Conservation (phyloP, 2,329 filamentous ascomycete genomes). For the Cadophora sp. region DNA sequence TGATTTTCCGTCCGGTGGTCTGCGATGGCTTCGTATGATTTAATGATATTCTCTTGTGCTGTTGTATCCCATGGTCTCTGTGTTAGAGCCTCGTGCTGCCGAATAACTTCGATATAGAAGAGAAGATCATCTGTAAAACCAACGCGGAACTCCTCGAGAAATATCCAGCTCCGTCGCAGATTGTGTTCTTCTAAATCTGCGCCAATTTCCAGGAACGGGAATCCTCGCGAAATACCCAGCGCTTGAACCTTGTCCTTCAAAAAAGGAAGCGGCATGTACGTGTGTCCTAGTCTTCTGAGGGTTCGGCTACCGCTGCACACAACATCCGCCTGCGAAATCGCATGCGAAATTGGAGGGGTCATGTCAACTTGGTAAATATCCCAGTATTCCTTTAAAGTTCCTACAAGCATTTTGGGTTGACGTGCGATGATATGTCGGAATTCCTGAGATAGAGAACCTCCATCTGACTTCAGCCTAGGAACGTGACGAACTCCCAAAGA, state of each 20-base stretch:
- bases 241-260: no score
- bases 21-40: slow-evolving; percentile 31
- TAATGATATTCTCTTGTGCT: slow-evolving; percentile 21
- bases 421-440: slow-evolving; percentile 34
- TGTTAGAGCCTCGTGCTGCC: no score
- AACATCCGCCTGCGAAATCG: no score
- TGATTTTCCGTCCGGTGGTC: slow-evolving; percentile 26
- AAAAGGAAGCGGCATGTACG: no score
- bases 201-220: background rate
- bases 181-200: slow-evolving; percentile 8
- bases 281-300: no score
- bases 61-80: background rate
- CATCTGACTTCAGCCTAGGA: slow-evolving; percentile 26
- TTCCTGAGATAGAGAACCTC: slow-evolving; percentile 31
- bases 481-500: slow-evolving; percentile 23
- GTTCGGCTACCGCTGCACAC: no score
- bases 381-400: slow-evolving; percentile 30
- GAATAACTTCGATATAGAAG: no score
- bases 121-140: slow-evolving; percentile 13
- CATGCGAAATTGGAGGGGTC: no score
- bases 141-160: slow-evolving; percentile 31
- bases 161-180: slow-evolving; percentile 30
- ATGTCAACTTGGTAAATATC: slow-evolving; percentile 12
- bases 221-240: no score
- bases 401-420: slow-evolving; percentile 30